Conservation (phyloP, 805 yeast genomes). For the Spathaspora gorwiae region DNA sequence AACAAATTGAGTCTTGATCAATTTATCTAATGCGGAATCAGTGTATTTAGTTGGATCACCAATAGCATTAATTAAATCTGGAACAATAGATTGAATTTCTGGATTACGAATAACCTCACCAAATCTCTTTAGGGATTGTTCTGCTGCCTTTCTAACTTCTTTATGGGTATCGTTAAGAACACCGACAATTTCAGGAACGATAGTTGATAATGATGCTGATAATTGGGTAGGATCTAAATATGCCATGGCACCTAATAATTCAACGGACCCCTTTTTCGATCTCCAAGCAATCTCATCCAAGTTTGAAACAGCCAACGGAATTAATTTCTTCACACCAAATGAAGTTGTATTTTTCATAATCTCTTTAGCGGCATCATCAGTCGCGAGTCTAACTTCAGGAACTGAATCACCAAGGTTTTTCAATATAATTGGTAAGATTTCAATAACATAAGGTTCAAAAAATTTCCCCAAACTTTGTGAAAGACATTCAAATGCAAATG, state of each 20-base stretch:
- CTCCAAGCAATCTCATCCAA: constrained; percentile 93
- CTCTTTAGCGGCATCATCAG: constrained; percentile 78
- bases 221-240: constrained; percentile 92
- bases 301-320: constrained; percentile 84
- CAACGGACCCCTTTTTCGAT: constrained; percentile 94
- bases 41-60: constrained; percentile 94
- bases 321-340: constrained; percentile 83
- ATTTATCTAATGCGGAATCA: constrained; percentile 78
- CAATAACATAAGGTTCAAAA: constrained; percentile 94
- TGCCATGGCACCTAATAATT: constrained; percentile 95
- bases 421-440: constrained; percentile 75
- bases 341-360: constrained; percentile 91
- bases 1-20: constrained; percentile 87
- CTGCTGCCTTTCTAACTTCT: constrained; percentile 95
- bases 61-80: constrained; percentile 81
- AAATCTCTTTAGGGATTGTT: constrained; percentile 77
- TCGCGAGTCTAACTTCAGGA: constrained; percentile 84
- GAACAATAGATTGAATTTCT: constrained; percentile 89
- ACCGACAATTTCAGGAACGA: constrained; percentile 95
- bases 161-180: constrained; percentile 93
- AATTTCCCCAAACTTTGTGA: constrained; percentile 69
- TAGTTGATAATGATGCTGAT: constrained; percentile 80
- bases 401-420: constrained; percentile 79
- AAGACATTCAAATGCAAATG: constrained; percentile 78
- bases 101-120: constrained; percentile 98